Base-by-base conservation (phyloP, 2,329 filamentous ascomycete species). In the Beauveria pseudobassiana region DNA sequence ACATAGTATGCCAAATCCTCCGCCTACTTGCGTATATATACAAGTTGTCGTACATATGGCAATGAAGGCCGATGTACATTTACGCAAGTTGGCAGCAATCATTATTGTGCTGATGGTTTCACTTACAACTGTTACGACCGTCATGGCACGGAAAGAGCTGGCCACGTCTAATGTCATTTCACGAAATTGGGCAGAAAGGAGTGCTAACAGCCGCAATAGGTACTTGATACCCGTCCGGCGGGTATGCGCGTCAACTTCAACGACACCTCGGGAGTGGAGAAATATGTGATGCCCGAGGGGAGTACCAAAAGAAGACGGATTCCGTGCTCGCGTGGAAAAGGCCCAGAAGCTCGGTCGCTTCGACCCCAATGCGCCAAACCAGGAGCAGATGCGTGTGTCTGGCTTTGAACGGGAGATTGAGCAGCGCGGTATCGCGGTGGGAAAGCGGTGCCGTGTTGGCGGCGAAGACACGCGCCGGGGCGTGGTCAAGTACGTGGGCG, bases 301-400 rank as follows among this genome's bases (percentile, higher is more conserved):
- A 93, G 71, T 99, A 99, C 76, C 91, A 92, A 72, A 85, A 86
- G 70, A 91, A 93, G 71, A 80, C 86, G 49, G 91, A 97, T 75
- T 93, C 89, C 3, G 95, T 99, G 16, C 83, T 97, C 26, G 90
- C 93, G 6, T 98, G 92, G 92, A 99, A 99, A 93, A 90, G 77
- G 80, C 86, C n/a, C 87, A 96, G 74, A 93, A 96, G 73, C 84
- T 98, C n/a, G 95, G 95, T 56, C 90, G 95, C 42, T 99, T 99
- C 76, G 91, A 98, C 72, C 95, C 95, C 14, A 82, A 88, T 68
- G 91, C 92, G 8, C 86, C 89, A 20, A 85, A 81, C 63, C 83
- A 89, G 24, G 87, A 92, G 72, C 81, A 90, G 71, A 83, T 90
- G 65, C 90, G 90, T 72, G 78, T 89, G 62, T 81, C 83, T 18